A percentile compares a stretch with the other conserved stretches of the same genome.
Conservation (phyloP, 192 early-diverging fungal genomes). For the Polychytrium aggregatum region DNA sequence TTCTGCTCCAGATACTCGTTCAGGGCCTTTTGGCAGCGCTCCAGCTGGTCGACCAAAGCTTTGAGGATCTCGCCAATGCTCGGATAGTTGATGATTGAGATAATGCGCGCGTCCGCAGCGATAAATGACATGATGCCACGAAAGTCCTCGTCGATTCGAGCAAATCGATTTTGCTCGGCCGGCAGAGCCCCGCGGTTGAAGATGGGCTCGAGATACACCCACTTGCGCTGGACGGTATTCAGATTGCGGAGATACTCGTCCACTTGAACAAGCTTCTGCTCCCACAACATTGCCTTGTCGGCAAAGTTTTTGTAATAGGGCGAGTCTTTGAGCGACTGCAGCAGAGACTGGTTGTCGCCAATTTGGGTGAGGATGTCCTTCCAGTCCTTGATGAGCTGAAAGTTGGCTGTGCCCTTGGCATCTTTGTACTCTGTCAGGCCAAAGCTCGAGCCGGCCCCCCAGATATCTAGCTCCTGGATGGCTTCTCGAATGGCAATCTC, state of each 20-base stretch:
- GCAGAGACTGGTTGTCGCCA: conserved; percentile 46
- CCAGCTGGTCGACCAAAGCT: conserved; percentile 40
- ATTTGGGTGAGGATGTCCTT: conserved; percentile 47
- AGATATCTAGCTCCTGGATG: conserved; percentile 44
- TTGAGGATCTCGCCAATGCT: conserved; percentile 24
- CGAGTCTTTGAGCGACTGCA: conserved; percentile 46
- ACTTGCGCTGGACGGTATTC: conserved; percentile 40
- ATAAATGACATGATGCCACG: conserved; percentile 28
- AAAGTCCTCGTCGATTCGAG: conserved; percentile 39
- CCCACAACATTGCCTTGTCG: conserved; percentile 38
- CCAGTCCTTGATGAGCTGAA: conserved; percentile 46
- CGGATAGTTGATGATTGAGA: conserved; percentile 29
- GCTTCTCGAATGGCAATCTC: conserved; percentile 47
- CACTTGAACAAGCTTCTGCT: conserved; percentile 31
- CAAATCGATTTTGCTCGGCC: conserved; percentile 35
- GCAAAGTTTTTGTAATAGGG: conserved; percentile 45
- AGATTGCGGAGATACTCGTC: conserved; percentile 39
- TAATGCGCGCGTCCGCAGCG: conserved; percentile 23
- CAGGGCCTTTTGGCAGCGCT: conserved; percentile 47
- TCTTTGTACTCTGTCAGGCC: conserved; percentile 36
- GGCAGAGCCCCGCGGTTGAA: conserved; percentile 43
- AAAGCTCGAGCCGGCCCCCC: conserved; percentile 41
- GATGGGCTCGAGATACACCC: conserved; percentile 53
- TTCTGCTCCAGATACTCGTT: conserved; percentile 49
- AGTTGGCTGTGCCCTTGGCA: conserved; percentile 20